Evolutionary conservation across 345 rosid species (phyloP), one percentile per base, ranked within the genome.

Genomic region (Salix brachista): DNA sequence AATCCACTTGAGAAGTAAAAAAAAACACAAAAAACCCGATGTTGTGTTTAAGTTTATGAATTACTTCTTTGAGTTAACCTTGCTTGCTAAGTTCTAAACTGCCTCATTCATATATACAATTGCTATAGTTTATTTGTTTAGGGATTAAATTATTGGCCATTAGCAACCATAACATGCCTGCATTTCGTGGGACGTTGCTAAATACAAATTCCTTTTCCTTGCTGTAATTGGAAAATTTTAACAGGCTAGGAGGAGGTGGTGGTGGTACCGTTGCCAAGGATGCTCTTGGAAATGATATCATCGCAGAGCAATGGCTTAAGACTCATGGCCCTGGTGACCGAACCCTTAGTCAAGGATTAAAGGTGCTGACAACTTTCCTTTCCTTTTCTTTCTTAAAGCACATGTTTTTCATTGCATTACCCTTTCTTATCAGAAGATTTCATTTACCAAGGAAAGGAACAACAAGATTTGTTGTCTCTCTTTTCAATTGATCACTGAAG

Each of bases 211-310:
- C 50, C 39, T 19, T 65, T 36, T 21, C 11, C 19, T n/a, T 32
- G 1, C 52, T 34, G 75, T 69, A 8, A 18, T 58, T 75, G 75
- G 67, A 58, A 62, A 69, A 44, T 17, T 32, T n/a, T 61, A 56
- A 72, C 87, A 93, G 98, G 46, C 34, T 77, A 13, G 85, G 90
- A 71, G 88, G 89, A 78, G 84, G 62, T 14, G 86, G 87, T 74
- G 93, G 88, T 60, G 98, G 97, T 74, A 93, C 88, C 6, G n/a
- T 84, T 72, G 99, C 98, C 76, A 91, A 93, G 83, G 99, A 95
- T 86, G 99, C 99, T 21, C 0, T 90, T 30, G 98, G 97, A 67
- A 96, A 96, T 37, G 97, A 93, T 80, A 78, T 96, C 23, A 0
- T 91, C 79, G 94, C 89, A 36, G 86, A 46, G 0, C 89, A 91